Conservation (phyloP, 169 alveolate species). For the Cryptosporidium tyzzeri region DNA sequence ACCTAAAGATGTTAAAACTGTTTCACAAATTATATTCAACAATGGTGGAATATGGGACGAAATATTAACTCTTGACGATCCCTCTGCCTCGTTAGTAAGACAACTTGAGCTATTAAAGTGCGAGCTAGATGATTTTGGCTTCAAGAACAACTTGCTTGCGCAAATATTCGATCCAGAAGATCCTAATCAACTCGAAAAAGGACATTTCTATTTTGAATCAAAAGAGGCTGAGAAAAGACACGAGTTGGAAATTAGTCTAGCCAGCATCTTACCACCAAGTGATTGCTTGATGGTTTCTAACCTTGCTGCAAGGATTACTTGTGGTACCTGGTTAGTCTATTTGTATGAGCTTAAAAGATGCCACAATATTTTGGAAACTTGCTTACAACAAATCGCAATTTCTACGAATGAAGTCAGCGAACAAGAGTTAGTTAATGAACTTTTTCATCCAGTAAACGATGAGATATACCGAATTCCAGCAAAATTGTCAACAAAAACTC, state of each 20-base stretch:
- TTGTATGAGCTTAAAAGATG: constrained; percentile 87
- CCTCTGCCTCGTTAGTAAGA: constrained; percentile 76
- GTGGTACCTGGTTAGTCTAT: constrained; percentile 92
- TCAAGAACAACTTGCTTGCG: constrained; percentile 17
- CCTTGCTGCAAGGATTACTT: constrained; percentile 88
- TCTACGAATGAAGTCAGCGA: constrained; percentile 35
- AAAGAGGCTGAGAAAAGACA: constrained; percentile 18
- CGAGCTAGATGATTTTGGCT: constrained; percentile 31
- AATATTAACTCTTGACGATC: constrained; percentile 85
- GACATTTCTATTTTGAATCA: neutral
- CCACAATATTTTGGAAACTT: constrained; percentile 56
- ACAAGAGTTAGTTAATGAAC: constrained; percentile 30
- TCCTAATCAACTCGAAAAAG: neutral
- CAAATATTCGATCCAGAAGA: constrained; percentile 17
- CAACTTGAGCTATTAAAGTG: constrained; percentile 44
- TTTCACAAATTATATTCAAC: constrained; percentile 62
- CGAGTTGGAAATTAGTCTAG: neutral
- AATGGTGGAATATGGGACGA: constrained; percentile 90
- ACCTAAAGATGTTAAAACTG: constrained; percentile 50
- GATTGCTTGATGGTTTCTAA: constrained; percentile 77
- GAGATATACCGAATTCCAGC: constrained; percentile 72
- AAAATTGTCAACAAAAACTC: constrained; percentile 50
- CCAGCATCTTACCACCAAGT: constrained; percentile 45
- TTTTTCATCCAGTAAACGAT: constrained; percentile 42
- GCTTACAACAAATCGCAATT: constrained; percentile 57